Evolutionary conservation across 2,329 filamentous ascomycete species (phyloP), one percentile per base, ranked within the genome.

Genomic region (Cryphonectria japonica): DNA sequence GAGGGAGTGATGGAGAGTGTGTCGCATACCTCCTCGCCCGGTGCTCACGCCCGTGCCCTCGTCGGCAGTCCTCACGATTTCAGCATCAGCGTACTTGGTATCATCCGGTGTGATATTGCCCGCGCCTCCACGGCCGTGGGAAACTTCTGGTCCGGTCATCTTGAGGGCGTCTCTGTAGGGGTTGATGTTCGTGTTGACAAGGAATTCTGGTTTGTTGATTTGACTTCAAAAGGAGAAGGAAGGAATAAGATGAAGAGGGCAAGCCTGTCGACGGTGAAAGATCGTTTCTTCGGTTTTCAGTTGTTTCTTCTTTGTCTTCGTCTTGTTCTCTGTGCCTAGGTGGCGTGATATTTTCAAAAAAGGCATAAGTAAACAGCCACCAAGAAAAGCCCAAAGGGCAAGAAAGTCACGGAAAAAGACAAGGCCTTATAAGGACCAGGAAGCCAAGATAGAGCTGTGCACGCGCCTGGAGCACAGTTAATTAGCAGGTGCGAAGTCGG

Each of bases 11-110:
- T 39, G n/a, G 5, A 19, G 22, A 2, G 3, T 26, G 6, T 66
- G 59, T 63, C 41, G 75, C 83, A 76, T 79, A 88, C 87, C 87
- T 83, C 87, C 87, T 76, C 87, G 85, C 32, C 88, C 88, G 13
- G 87, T 84, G 78, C 86, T 89, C 78, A 84, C 89, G 75, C 89
- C 87, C 78, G 85, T 86, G 74, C 87, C 87, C 77, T 83, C 82
- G 3, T 81, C 77, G 66, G 87, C 88, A 60, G 83, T 77, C 64
- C 88, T 87, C 69, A 88, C 87, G 68, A 91, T 87, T 74, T 88
- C 87, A 75, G 88, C 89, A 74, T 91, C 89, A 73, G 85, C 84
- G 77, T 91, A 91, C 75, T 84, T 76, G 52, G 87, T 90, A 72
- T 85, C 78, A 77, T 91, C 88, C 46, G 80, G 78, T 73, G 83